Percentiles rank a stretch among this genome's conserved stretches.
Conservation (phyloP, 345 rosid species). For the Lenwebbia sp. region DNA sequence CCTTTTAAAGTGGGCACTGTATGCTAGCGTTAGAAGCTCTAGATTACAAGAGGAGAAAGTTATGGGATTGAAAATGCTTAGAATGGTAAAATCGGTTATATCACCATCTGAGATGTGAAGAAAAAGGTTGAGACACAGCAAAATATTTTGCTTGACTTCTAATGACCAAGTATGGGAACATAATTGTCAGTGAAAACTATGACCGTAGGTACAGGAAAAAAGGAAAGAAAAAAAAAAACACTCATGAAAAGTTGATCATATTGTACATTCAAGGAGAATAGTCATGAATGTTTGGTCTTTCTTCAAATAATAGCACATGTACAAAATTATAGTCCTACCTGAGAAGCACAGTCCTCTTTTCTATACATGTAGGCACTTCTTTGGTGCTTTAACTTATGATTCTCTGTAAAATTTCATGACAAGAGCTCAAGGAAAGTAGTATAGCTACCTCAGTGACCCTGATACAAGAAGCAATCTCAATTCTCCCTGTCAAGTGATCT, state of each 20-base stretch:
- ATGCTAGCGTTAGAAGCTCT: neutral
- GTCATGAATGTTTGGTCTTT: neutral
- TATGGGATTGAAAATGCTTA: neutral
- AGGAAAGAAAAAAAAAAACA: fast-evolving
- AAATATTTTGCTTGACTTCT: neutral
- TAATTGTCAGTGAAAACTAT: neutral
- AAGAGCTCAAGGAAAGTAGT: neutral
- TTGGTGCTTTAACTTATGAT: neutral
- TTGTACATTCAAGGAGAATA: neutral
- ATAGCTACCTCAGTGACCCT: constrained; percentile 75
- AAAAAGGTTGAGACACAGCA: neutral
- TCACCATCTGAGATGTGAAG: neutral
- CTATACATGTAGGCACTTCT: neutral
- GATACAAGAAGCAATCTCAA: constrained; percentile 82
- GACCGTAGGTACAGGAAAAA: neutral
- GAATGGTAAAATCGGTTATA: neutral
- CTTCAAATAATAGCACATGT: neutral
- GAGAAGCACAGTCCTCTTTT: neutral
- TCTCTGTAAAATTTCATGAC: neutral
- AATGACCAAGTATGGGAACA: neutral
- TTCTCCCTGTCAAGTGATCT: constrained; percentile 68
- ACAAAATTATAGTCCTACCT: neutral
- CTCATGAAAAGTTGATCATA: neutral
- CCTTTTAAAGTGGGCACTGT: neutral
- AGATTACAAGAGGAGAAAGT: neutral